These are phyloP conservation scores for Silene vulgaris DNA, from an alignment of 179 eudicot species.

Conservation along the genomic window DNA sequence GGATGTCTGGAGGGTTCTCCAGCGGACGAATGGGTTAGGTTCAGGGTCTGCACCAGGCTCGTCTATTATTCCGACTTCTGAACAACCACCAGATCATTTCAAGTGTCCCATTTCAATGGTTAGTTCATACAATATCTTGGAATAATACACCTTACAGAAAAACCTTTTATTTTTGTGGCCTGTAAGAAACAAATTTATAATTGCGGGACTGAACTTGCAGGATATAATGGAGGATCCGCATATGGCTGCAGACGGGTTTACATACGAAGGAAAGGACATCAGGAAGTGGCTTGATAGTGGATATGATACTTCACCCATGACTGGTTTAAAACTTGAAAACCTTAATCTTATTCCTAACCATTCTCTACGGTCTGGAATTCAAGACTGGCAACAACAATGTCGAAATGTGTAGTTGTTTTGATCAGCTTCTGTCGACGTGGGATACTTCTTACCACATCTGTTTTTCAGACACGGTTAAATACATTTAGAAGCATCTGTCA, in stretches of 20 bases:
- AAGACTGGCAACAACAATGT: constrained; percentile 29
- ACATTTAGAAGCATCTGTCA: too few species aligned
- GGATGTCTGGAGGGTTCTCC: too few species aligned
- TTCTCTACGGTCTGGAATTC: constrained; percentile 34
- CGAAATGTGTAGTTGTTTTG: neutral
- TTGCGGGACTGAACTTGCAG: constrained; percentile 22
- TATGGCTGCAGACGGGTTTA: constrained; percentile 37
- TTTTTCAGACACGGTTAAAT: too few species aligned
- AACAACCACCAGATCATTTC: too few species aligned
- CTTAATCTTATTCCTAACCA: constrained; percentile 34
- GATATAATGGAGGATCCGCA: constrained; percentile 44
- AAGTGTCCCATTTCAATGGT: too few species aligned
- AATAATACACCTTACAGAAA: neutral
- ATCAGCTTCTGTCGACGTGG: too few species aligned
- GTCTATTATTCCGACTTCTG: too few species aligned
- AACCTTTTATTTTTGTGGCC: neutral
- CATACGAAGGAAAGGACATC: constrained; percentile 39
- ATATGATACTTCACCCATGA: constrained; percentile 41
- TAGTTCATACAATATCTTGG: too few species aligned
- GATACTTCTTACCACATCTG: too few species aligned
- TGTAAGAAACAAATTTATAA: neutral
- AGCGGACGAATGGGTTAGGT: too few species aligned
- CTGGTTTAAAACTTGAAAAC: constrained; percentile 27
- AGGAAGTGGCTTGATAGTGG: constrained; percentile 36
- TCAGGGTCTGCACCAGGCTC: too few species aligned